Conservation (phyloP, 345 rosid genomes). For the Citrus glauca region DNA sequence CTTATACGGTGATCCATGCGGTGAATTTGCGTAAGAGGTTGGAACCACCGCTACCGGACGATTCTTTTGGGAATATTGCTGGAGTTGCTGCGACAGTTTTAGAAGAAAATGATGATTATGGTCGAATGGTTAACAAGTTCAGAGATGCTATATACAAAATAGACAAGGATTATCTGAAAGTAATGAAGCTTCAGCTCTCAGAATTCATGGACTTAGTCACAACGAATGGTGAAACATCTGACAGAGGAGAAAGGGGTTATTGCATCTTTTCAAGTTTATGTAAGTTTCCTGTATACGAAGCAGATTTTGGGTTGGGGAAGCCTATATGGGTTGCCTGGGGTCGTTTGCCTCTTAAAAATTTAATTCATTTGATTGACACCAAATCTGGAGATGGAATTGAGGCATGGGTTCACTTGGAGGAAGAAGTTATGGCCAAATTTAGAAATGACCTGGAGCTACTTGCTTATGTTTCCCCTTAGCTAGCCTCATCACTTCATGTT, state of each 20-base stretch:
- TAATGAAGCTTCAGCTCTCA: constrained; percentile 17
- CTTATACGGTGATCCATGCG: constrained; percentile 19
- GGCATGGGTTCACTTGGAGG: constrained; percentile 20
- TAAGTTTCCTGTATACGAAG: constrained; percentile 31
- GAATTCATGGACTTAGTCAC: no score
- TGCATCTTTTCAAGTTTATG: constrained; percentile 35
- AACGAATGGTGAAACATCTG: background rate
- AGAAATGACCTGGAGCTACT: constrained; percentile 18
- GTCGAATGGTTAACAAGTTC: constrained; percentile 17
- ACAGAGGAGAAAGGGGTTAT: constrained; percentile 16
- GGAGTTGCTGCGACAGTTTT: constrained; percentile 2
- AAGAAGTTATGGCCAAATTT: constrained; percentile 28
- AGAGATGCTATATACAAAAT: constrained; percentile 26
- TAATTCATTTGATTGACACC: constrained; percentile 22
- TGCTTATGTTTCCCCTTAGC: constrained; percentile 4
- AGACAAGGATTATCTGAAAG: constrained; percentile 20
- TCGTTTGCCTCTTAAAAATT: background rate
- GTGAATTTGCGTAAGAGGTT: constrained; percentile 37
- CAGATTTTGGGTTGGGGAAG: constrained; percentile 37
- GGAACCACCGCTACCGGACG: constrained; percentile 24
- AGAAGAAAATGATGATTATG: background rate
- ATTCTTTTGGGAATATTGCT: constrained; percentile 34
- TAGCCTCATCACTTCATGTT: no score
- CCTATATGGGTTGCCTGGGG: constrained; percentile 26
- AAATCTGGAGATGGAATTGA: constrained; percentile 28